Conservation (phyloP, 805 yeast species). For the Wickerhamiella lipophila region DNA sequence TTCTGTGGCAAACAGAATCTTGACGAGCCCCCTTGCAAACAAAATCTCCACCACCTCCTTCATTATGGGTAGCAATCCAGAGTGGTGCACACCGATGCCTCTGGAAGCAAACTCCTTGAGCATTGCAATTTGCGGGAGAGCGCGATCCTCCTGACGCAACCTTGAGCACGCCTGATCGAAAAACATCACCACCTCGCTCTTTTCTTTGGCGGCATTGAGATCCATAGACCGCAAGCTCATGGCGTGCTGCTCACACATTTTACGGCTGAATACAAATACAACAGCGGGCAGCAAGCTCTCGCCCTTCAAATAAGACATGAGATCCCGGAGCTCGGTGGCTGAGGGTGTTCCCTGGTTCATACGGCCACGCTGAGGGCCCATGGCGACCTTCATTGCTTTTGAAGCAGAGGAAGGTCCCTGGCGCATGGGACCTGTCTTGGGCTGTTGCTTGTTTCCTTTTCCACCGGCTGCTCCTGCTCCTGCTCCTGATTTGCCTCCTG, state of each 20-base stretch:
- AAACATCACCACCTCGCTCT: slow-evolving; percentile 85
- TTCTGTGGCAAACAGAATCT: slow-evolving; percentile 91
- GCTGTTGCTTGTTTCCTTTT: slow-evolving; percentile 16
- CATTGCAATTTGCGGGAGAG: slow-evolving; percentile 77
- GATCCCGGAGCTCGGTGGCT: slow-evolving; percentile 61
- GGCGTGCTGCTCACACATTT: slow-evolving; percentile 88
- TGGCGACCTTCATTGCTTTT: slow-evolving; percentile 23
- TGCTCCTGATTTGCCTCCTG: slow-evolving; percentile 25
- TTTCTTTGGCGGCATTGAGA: slow-evolving; percentile 72
- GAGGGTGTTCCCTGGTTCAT: slow-evolving; percentile 54
- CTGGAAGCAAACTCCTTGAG: slow-evolving; percentile 55
- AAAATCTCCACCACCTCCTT: slow-evolving; percentile 87
- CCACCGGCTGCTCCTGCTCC: slow-evolving; percentile 24
- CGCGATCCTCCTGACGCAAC: slow-evolving; percentile 81
- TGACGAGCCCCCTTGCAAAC: slow-evolving; percentile 74
- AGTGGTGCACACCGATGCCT: slow-evolving; percentile 94
- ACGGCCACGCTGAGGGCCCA: slow-evolving; percentile 26
- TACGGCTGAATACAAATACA: slow-evolving; percentile 83
- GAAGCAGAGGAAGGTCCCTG: slow-evolving; percentile 22
- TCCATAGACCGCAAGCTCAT: slow-evolving; percentile 60
- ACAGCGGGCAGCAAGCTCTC: slow-evolving; percentile 80
- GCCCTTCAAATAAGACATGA: slow-evolving; percentile 57
- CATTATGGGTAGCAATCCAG: slow-evolving; percentile 84
- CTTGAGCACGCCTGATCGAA: slow-evolving; percentile 80
- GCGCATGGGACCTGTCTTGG: slow-evolving; percentile 26